Evolutionary conservation across 768 basidiomycete genomes (phyloP), one percentile per base, ranked within the genome.

Genomic region (Leccinum boreale): DNA sequence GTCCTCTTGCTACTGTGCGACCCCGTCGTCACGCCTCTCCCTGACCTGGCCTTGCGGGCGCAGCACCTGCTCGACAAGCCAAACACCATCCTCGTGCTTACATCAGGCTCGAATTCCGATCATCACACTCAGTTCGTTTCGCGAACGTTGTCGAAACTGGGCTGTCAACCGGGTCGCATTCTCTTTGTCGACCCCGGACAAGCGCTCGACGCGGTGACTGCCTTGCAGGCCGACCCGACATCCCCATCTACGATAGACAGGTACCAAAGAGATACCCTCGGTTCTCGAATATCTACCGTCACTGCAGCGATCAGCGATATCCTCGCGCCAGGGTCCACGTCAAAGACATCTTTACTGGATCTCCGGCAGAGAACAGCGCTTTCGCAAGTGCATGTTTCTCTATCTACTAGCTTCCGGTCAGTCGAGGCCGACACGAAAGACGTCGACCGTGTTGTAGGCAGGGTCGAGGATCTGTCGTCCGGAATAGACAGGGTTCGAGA

Each of bases 1-100:
- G 74, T 89, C 36, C 78, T 85, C n/a, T 70, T 92, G 59, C 61
- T 90, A 17, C 74, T 89, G 15, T 80, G 75, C 65, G 87, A 89
- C 58, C 85, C 88, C 6, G 57, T 85, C 39, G 78, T 80, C 21
- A 81, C 78, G 1, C 74, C 81, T 8, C 68, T 85, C 21, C 62
- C 77, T 1, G 66, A 74, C 21, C 67, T 86, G 17, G 52, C 60
- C 15, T 7, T 49, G 2, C 65, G 64, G 14, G 62, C 67, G 24
- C 59, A 42, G 15, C 57, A 71, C 45, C 47, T 81, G 49, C 62
- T 72, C 56, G 26, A 67, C 50, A 66, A 72, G 50, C 72, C 76
- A 7, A 81, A 79, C 52, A 74, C 77, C 4, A 74, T 85, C 58
- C 69, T 85, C 14, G 66, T 83, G 1, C 58, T 82, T 1, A 67